Base-by-base conservation (phyloP, 2,329 filamentous ascomycete genomes). In the Penicillium corylophilum region DNA sequence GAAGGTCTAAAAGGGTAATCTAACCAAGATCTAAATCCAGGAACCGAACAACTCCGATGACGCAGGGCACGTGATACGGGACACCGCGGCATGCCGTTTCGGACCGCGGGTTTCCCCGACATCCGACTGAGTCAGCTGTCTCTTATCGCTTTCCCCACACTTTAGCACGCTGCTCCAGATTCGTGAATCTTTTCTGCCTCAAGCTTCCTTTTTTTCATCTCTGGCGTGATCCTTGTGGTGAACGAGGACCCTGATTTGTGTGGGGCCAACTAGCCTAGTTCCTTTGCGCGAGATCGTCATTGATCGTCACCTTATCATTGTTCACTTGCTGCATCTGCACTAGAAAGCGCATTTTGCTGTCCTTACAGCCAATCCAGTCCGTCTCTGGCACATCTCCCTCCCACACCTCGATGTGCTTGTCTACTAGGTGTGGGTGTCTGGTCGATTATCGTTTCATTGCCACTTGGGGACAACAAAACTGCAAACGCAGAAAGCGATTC, bases 381-480 rank as follows among this genome's bases (percentile, higher is more conserved):
- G 50, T 39, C 44, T 51, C 46, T 42, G 55, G 53, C 59, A 59
- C 55, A 54, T 56, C 58, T 59, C 51, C 54, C 54, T 63, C 57
- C 59, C 64, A 61, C 57, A 65, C 64, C 62, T 69, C 66, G 67
- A 70, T 70, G 68, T 65, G 57, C 60, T 61, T 61, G 62, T 66
- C 59, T 59, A 66, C 63, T 61, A 65, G 59, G 56, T 67, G 62
- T 63, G 65, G 66, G 57, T 68, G 64, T 55, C 58, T 70, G 50
- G 56, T 70, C 46, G 68, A 70, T 63, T 70, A 68, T 68, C 67
- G 67, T 51, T 70, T 68, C 38, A 43, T 68, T 40, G 64, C 66
- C 47, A 68, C 66, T 49, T 69, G 68, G 67, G 64, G 66, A 36
- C 65, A 67, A 61, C 58, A 49, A 53, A 62, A 54, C 50, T 60